phyloP scores from a whole-genome alignment of 1,139 yeast species.

The Kodamaea arcana region DNA sequence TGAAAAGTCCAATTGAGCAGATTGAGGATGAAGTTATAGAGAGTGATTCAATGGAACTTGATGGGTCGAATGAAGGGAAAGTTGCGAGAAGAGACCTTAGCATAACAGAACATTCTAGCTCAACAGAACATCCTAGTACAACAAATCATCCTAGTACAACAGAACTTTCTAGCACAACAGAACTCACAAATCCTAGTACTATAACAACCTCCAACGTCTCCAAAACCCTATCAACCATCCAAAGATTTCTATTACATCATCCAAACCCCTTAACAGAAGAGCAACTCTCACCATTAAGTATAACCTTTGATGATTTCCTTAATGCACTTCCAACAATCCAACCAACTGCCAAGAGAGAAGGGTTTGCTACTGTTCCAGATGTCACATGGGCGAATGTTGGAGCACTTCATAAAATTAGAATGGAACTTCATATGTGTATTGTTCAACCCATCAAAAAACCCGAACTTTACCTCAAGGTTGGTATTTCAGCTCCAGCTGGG shows the following conservation, averaged over 20 bases:
- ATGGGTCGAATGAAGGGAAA: constrained; percentile 32
- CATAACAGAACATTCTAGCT: background rate
- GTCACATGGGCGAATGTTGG: constrained; percentile 96
- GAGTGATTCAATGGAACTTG: no score
- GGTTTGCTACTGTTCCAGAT: constrained; percentile 98
- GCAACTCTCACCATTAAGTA: constrained; percentile 71
- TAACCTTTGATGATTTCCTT: constrained; percentile 74
- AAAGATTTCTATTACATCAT: constrained; percentile 64
- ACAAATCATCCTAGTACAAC: no score
- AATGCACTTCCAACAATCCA: constrained; percentile 88
- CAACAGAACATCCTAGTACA: constrained; percentile 5
- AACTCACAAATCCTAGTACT: constrained; percentile 13
- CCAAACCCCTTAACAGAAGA: constrained; percentile 75
- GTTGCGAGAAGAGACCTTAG: constrained; percentile 18
- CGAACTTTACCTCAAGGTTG: constrained; percentile 82
- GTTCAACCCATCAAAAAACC: constrained; percentile 96
- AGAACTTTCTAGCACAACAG: background rate
- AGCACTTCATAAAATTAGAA: constrained; percentile 73
- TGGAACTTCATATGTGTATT: constrained; percentile 93
- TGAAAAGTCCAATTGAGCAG: no score
- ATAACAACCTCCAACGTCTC: constrained; percentile 8
- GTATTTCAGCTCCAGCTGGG: constrained; percentile 96
- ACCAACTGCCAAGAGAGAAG: constrained; percentile 97
- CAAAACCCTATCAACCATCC: constrained; percentile 52
- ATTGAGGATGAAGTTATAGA: background rate